These are phyloP conservation scores for Datura wrightii DNA, from an alignment of 257 asterid genomes.

Conservation along the genomic window DNA sequence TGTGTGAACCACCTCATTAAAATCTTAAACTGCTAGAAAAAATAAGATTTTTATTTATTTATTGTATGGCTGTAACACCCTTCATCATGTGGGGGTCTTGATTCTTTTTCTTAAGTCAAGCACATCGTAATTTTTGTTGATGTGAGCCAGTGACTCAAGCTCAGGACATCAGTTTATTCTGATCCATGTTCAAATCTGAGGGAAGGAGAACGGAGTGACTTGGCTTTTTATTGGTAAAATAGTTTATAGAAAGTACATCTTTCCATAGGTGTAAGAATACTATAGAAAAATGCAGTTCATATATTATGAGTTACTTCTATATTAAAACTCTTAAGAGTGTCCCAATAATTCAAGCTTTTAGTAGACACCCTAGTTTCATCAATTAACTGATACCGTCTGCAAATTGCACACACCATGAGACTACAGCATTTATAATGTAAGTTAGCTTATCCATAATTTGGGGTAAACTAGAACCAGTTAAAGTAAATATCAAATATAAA, in stretches of 20 bases:
- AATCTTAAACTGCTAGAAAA: not conserved
- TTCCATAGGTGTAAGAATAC: not conserved
- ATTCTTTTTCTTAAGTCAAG: slow-evolving; percentile 13
- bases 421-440: not conserved
- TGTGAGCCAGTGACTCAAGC: not conserved
- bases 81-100: not conserved
- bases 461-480: not conserved
- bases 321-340: not conserved
- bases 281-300: not conserved
- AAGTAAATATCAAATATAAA: not conserved
- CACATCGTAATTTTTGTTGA: not conserved
- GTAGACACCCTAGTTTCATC: not conserved
- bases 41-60: not conserved
- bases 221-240: not conserved
- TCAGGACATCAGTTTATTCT: not conserved
- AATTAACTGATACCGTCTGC: not conserved
- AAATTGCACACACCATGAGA: not conserved
- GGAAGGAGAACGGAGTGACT: not conserved
- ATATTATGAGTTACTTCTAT: not conserved
- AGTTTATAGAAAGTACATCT: not conserved
- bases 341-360: not conserved
- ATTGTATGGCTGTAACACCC: not conserved
- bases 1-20: not conserved
- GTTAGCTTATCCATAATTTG: not conserved
- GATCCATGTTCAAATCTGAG: not conserved